A percentile compares a stretch with the other conserved stretches of the same genome.
These are phyloP conservation scores for Amaranthus tricolor DNA, from an alignment of 179 eudicot genomes.

Conservation along the genomic window DNA sequence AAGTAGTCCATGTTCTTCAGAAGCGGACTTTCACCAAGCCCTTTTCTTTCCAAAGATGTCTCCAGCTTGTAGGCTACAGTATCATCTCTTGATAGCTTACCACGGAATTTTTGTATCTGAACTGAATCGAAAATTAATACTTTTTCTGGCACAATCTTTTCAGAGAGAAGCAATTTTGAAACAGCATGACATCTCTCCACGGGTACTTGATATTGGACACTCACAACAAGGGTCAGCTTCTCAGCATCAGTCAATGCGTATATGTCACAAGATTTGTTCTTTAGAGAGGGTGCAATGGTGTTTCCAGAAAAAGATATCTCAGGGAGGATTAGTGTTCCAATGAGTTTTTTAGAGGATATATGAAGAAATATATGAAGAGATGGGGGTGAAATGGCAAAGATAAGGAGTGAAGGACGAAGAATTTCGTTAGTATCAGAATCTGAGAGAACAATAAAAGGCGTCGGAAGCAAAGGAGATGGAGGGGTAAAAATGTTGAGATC, in stretches of 20 bases:
- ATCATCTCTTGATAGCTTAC: slow-evolving; percentile 77
- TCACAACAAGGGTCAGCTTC: slow-evolving; percentile 45
- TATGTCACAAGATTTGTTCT: slow-evolving; percentile 69
- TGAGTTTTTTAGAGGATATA: slow-evolving; percentile 58
- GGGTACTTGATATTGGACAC: slow-evolving; percentile 56
- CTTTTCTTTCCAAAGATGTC: slow-evolving; percentile 52
- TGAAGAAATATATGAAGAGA: slow-evolving; percentile 69
- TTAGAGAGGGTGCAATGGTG: slow-evolving; percentile 50
- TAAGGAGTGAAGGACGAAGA: slow-evolving; percentile 70
- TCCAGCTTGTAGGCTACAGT: slow-evolving; percentile 74
- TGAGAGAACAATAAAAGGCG: slow-evolving; percentile 60
- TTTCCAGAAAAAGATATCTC: slow-evolving; percentile 70
- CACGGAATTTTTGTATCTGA: slow-evolving; percentile 68
- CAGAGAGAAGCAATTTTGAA: slow-evolving; percentile 61
- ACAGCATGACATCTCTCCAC: slow-evolving; percentile 74
- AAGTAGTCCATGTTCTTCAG: slow-evolving; percentile 55
- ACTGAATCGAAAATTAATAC: slow-evolving; percentile 78
- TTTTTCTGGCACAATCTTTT: slow-evolving; percentile 62
- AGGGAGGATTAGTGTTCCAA: slow-evolving; percentile 80
- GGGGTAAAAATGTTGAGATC: slow-evolving; percentile 87
- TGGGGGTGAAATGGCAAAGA: slow-evolving; percentile 74
- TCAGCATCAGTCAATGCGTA: slow-evolving; percentile 50
- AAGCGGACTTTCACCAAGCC: slow-evolving; percentile 21
- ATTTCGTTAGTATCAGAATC: slow-evolving; percentile 39
- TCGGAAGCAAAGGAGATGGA: slow-evolving; percentile 61